A percentile compares a stretch with the other conserved stretches of the same genome.
Conservation (phyloP, 106 monocot genomes). For the Dioscorea dumetorum region DNA sequence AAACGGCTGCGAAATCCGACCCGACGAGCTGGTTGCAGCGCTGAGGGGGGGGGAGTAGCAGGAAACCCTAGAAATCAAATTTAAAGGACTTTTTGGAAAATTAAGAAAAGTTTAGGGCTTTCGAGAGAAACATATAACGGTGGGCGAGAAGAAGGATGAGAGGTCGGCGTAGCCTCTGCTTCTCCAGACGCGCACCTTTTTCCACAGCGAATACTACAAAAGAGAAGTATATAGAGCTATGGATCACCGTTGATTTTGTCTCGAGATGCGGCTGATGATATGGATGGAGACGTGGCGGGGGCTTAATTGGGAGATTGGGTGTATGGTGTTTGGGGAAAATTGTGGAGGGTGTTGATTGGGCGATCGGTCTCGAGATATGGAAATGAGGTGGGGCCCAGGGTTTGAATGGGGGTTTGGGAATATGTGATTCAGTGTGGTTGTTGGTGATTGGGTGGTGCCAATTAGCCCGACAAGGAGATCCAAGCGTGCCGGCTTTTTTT, state of each 20-base stretch:
- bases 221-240: no score
- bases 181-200: no score
- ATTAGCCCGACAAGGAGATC: no score
- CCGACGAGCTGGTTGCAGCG: not conserved
- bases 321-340: not conserved
- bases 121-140: not conserved
- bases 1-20: constrained; percentile 2
- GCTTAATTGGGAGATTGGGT: not conserved
- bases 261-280: no score
- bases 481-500: no score
- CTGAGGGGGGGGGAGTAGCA: not conserved
- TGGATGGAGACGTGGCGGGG: not conserved
- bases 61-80: not conserved
- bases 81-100: not conserved
- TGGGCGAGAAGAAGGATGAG: no score
- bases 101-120: not conserved
- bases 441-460: no score
- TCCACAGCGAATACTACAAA: no score
- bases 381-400: not conserved
- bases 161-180: not conserved
- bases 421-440: not conserved
- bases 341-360: not conserved
- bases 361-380: not conserved
- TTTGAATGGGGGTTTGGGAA: not conserved
- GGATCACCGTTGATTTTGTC: no score